These are phyloP conservation scores for Thielaviopsis populi DNA, from an alignment of 2,329 filamentous ascomycete species.

Conservation along the genomic window DNA sequence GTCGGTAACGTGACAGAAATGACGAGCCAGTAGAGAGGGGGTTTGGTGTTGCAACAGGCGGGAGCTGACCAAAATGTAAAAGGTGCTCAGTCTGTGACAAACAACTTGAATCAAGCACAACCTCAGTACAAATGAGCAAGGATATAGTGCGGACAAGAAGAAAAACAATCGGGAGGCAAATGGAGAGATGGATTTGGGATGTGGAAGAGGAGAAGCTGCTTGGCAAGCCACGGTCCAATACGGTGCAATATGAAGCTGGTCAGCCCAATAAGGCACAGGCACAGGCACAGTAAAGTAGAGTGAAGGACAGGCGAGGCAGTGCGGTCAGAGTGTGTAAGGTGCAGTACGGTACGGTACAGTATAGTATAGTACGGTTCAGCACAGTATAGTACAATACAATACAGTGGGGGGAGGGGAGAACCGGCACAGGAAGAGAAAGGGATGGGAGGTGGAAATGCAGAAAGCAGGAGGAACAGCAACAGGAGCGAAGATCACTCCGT, in stretches of 20 bases:
- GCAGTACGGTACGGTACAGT: background rate
- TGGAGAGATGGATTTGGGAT: background rate
- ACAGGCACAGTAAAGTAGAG: background rate
- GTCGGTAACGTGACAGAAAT: background rate
- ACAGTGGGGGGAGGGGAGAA: background rate
- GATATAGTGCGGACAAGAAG: conserved; percentile 5
- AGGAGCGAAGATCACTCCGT: background rate
- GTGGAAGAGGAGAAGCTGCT: conserved; percentile 18
- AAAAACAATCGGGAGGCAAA: background rate
- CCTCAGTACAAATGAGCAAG: background rate
- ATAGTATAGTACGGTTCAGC: background rate
- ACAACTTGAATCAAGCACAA: conserved; percentile 8
- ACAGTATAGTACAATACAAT: background rate
- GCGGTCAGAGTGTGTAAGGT: too few species aligned
- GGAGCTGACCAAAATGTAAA: conserved; percentile 1
- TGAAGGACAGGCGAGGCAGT: background rate
- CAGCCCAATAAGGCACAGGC: background rate
- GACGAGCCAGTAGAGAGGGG: background rate
- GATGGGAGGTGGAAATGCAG: background rate
- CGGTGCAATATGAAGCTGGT: background rate
- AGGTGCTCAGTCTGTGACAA: conserved; percentile 10
- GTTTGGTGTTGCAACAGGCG: background rate
- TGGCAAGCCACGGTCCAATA: conserved; percentile 16
- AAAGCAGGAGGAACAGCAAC: background rate
- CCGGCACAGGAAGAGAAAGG: conserved; percentile 16